These are phyloP conservation scores for Fusarium continuum DNA, from an alignment of 2,329 filamentous ascomycete genomes.

Conservation along the genomic window DNA sequence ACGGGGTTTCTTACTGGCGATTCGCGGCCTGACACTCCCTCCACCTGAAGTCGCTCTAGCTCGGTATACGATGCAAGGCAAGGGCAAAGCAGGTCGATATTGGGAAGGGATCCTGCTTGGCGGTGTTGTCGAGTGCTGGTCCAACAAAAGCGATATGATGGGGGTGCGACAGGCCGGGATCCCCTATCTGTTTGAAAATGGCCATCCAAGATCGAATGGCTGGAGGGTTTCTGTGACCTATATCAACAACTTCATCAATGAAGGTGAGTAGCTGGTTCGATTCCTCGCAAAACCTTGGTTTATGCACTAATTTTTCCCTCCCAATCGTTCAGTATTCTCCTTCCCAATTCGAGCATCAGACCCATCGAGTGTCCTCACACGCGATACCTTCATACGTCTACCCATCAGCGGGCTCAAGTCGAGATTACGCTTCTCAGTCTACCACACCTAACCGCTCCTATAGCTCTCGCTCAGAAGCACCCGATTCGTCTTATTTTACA, in stretches of 20 bases:
- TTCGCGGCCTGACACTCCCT: background rate
- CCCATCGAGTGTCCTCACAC: background rate
- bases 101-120: background rate
- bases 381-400: background rate
- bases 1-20: background rate
- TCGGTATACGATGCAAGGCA: too few species aligned
- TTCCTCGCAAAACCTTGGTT: too few species aligned
- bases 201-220: background rate
- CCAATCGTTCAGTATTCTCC: too few species aligned
- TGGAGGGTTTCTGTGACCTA: background rate
- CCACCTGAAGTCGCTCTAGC: background rate
- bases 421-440: too few species aligned
- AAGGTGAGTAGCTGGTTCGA: too few species aligned
- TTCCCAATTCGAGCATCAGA: background rate
- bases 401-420: too few species aligned
- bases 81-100: background rate
- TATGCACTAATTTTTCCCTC: too few species aligned
- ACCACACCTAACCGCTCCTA: too few species aligned
- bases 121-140: background rate
- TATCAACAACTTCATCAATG: background rate
- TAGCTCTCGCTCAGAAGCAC: too few species aligned
- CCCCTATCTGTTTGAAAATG: background rate
- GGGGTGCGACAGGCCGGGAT: background rate
- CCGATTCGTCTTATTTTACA: background rate
- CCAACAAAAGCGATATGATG: background rate